Evolutionary conservation across 2,329 filamentous ascomycete genomes (phyloP), one percentile per base, ranked within the genome.

Genomic region (Talaromyces funiculosus): DNA sequence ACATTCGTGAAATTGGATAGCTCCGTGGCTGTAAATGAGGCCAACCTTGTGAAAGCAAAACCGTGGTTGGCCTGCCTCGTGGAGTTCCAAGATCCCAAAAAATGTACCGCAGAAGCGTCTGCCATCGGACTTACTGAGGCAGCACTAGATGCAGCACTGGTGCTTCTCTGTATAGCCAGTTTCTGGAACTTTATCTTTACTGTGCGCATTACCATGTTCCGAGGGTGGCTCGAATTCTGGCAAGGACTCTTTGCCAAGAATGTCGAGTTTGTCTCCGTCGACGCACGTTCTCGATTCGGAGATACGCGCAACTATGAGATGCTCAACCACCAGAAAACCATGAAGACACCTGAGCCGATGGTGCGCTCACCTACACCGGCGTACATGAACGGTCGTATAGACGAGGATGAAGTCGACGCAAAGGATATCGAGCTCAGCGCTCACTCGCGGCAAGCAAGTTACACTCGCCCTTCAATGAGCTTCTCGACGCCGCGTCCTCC

Each of bases 1-100:
- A 84, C 96, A 59, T 97, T 97, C 71, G 88, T 97, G 53, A 90
- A 90, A 71, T 84, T 96, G 70, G 90, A 96, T 74, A 88, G 88
- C 67, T 83, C 89, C 22, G 82, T 90, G 12, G 77, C 84, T 8
- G 67, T 77, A 57, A 82, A 83, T 3, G 75, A 83, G 20, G 81
- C 83, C 40, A 81, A 85, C 37, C 69, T 87, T 57, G 63, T 73
- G 7, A 81, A 84, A 26, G 84, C 87, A 2, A 63, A 75, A 37
- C 80, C 82, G 3, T 97, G 90, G 90, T 72, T 95, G 1, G 10
- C 71, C 0, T 99, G 94, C 69, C 80, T 99, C n/a, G 77, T 82
- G 0, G 24, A 68, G 0, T 77, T 78, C 22, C 72, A 77, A 0
- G 84, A 92, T 67, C 91, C 88, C 73, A 77, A 83, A 33, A 67